Conservation (phyloP, 345 rosid genomes). For the Eucalyptus pauciflora region DNA sequence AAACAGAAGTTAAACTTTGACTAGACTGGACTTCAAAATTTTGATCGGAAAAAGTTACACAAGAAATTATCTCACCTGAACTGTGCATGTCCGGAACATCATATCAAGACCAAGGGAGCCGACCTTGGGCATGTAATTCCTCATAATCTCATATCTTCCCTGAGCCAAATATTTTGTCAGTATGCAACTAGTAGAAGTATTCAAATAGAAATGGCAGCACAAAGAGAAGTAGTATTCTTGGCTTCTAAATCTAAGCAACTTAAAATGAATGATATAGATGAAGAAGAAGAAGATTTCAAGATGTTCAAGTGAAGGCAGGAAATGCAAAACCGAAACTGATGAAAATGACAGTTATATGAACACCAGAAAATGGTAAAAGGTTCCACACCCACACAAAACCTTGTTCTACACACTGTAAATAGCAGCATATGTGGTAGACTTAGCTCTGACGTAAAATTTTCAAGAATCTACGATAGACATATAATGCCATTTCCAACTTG, state of each 20-base stretch:
- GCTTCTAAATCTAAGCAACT: background rate
- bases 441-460: background rate
- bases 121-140: conserved; percentile 98
- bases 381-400: background rate
- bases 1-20: background rate
- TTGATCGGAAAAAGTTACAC: background rate
- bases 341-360: background rate
- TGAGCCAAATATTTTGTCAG: conserved; percentile 28
- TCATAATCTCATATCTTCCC: conserved; percentile 98
- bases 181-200: background rate
- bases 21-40: background rate
- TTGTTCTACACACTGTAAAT: background rate
- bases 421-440: background rate
- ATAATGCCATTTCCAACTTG: background rate
- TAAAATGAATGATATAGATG: background rate
- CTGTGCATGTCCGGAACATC: conserved; percentile 98
- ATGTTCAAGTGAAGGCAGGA: background rate
- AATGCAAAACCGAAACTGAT: background rate
- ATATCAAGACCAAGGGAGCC: conserved; percentile 93
- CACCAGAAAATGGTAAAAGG: background rate
- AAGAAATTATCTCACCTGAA: conserved; percentile 60
- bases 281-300: background rate
- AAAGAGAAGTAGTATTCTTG: background rate
- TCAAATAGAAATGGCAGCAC: background rate
- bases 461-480: background rate